These are phyloP conservation scores for Zygotorulaspora florentina DNA, from an alignment of 805 yeast species.

Conservation along the genomic window DNA sequence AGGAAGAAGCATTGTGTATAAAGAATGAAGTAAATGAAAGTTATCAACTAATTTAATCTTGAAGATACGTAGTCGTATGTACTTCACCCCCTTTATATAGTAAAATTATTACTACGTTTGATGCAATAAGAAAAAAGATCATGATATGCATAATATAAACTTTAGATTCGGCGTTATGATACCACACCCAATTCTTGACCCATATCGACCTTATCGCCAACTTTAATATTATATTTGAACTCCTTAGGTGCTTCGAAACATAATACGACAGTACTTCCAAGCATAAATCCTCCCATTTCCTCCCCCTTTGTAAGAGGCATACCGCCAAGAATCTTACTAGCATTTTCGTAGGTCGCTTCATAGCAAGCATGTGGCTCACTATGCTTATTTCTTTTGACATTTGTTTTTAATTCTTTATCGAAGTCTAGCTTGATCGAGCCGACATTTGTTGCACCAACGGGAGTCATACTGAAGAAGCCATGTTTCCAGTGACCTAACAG, in stretches of 20 bases:
- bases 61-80: no score
- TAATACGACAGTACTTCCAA: conserved; percentile 94
- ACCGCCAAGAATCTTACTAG: conserved; percentile 74
- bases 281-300: conserved; percentile 94
- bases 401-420: conserved; percentile 85
- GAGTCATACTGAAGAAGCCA: conserved; percentile 97
- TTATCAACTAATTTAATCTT: no score
- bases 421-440: conserved; percentile 91
- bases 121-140: conserved; percentile 1
- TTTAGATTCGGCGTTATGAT: conserved; percentile 1
- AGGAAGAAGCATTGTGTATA: conserved; percentile 15
- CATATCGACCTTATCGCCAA: conserved; percentile 77
- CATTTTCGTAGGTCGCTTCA: conserved; percentile 87
- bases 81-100: no score
- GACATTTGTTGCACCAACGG: conserved; percentile 98
- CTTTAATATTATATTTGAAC: conserved; percentile 63
- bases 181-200: conserved; percentile 69
- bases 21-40: neutral
- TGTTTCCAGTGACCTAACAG: conserved; percentile 92
- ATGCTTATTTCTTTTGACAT: conserved; percentile 48
- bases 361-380: conserved; percentile 76
- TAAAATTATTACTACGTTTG: no score
- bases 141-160: neutral
- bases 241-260: conserved; percentile 91
- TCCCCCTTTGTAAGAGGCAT: conserved; percentile 86